phyloP scores from a whole-genome alignment of 2,329 filamentous ascomycete genomes.

The Fusarium albidum region DNA sequence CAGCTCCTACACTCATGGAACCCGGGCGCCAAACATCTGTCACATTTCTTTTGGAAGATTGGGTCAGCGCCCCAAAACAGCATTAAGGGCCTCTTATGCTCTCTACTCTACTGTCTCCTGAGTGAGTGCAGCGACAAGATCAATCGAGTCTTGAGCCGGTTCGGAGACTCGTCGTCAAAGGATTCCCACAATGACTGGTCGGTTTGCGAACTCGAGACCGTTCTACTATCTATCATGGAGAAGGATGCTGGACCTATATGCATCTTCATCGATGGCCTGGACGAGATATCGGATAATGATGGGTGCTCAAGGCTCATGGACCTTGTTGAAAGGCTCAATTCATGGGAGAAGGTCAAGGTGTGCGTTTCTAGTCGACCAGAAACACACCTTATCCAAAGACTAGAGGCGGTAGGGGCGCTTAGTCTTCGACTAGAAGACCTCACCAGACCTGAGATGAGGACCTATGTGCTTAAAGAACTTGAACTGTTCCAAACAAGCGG shows the following conservation, averaged over 20 bases:
- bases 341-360: constrained; percentile 16
- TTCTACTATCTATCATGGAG: constrained; percentile 4
- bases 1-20: not conserved
- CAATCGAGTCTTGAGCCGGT: no score
- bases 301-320: not conserved
- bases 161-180: constrained; percentile 9
- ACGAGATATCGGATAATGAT: constrained; percentile 22
- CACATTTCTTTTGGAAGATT: constrained; percentile 23
- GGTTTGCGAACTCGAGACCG: constrained; percentile 3
- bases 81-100: constrained; percentile 31
- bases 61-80: not conserved
- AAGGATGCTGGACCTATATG: constrained; percentile 5
- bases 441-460: constrained; percentile 12
- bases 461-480: constrained; percentile 8
- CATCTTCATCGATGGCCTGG: constrained; percentile 33
- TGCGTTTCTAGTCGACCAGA: constrained; percentile 28
- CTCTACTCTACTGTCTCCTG: constrained; percentile 28
- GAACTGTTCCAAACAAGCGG: not conserved
- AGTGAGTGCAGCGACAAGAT: not conserved
- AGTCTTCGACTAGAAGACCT: constrained; percentile 14
- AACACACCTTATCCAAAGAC: not conserved
- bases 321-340: no score
- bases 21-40: not conserved
- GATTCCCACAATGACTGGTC: constrained; percentile 30
- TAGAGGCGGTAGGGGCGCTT: not conserved